phyloP scores from a whole-genome alignment of 345 rosid species.

The Pistacia vera region DNA sequence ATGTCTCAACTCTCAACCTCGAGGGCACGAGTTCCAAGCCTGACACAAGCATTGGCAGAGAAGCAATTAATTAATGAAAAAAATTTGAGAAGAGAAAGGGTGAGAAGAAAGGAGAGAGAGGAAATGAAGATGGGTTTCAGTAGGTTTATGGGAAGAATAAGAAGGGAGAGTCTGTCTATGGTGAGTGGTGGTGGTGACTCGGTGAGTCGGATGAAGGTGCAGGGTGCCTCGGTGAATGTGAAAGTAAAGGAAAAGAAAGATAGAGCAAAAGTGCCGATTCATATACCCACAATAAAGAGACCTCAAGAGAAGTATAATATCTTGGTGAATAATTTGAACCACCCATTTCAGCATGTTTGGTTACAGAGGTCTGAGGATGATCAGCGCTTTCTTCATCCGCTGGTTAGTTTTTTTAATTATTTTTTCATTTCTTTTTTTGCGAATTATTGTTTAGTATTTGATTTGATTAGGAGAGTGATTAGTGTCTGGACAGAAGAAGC shows the following conservation, averaged over 20 bases:
- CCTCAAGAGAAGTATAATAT: slow-evolving; percentile 79
- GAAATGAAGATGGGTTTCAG: not conserved
- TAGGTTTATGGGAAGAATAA: slow-evolving; percentile 72
- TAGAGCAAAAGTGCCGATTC: slow-evolving; percentile 70
- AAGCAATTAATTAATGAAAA: too few species aligned
- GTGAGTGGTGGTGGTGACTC: slow-evolving; percentile 18
- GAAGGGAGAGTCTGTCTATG: slow-evolving; percentile 18
- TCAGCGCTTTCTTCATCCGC: slow-evolving; percentile 64
- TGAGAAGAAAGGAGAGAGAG: slow-evolving; percentile 52
- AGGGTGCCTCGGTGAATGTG: slow-evolving; percentile 34
- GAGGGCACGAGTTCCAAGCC: too few species aligned
- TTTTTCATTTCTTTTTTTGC: not conserved
- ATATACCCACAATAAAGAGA: slow-evolving; percentile 60
- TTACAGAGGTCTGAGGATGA: slow-evolving; percentile 67
- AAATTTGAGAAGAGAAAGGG: slow-evolving; percentile 18
- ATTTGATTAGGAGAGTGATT: too few species aligned
- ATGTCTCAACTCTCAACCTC: too few species aligned
- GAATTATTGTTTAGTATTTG: not conserved
- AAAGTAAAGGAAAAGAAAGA: slow-evolving; percentile 51
- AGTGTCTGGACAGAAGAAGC: too few species aligned
- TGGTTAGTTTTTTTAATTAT: slow-evolving; percentile 48
- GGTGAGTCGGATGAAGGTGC: not conserved
- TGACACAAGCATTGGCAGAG: too few species aligned
- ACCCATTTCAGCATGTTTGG: slow-evolving; percentile 81
- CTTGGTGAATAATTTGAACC: slow-evolving; percentile 63